Evolutionary conservation across 768 basidiomycete genomes (phyloP).

Genomic region (Dioszegia crocea): DNA sequence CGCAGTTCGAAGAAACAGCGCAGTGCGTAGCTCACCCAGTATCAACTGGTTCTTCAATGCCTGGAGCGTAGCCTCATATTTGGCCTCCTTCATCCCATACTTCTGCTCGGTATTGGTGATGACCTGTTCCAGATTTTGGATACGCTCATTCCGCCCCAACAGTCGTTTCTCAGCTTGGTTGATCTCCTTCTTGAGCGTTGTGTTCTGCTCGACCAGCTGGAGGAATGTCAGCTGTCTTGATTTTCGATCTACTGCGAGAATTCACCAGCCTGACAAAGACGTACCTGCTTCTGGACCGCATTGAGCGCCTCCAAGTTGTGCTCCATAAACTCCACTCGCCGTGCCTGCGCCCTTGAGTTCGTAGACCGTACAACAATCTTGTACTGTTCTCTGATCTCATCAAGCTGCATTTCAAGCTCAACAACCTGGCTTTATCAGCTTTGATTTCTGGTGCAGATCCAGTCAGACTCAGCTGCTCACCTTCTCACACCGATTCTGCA

Average conservation of each 20-base stretch:
- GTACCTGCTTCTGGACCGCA: conserved; percentile 91
- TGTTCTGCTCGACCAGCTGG: conserved; percentile 97
- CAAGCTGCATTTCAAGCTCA: conserved; percentile 95
- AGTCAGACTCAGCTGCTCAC: conserved; percentile 51
- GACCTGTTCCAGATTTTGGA: conserved; percentile 89
- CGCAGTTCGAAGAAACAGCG: background rate
- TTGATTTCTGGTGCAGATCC: too few species aligned
- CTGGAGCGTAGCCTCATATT: conserved; percentile 61
- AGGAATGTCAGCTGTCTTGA: background rate
- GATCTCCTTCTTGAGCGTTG: conserved; percentile 92
- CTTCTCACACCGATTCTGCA: conserved; percentile 99
- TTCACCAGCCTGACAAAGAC: too few species aligned
- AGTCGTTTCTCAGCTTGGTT: conserved; percentile 95
- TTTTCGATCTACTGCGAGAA: background rate
- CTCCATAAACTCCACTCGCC: conserved; percentile 98
- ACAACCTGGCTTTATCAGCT: conserved; percentile 65
- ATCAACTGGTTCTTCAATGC: conserved; percentile 80
- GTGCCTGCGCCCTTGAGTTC: conserved; percentile 96
- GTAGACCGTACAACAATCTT: conserved; percentile 97
- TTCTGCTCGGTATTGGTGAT: conserved; percentile 91
- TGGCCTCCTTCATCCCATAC: conserved; percentile 86
- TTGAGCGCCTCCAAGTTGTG: conserved; percentile 94
- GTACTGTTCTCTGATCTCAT: conserved; percentile 98
- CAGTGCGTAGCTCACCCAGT: conserved; percentile 64
- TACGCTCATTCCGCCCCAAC: conserved; percentile 92